phyloP scores from a whole-genome alignment of 2,329 filamentous ascomycete species.

The Bipolaris victoriae region DNA sequence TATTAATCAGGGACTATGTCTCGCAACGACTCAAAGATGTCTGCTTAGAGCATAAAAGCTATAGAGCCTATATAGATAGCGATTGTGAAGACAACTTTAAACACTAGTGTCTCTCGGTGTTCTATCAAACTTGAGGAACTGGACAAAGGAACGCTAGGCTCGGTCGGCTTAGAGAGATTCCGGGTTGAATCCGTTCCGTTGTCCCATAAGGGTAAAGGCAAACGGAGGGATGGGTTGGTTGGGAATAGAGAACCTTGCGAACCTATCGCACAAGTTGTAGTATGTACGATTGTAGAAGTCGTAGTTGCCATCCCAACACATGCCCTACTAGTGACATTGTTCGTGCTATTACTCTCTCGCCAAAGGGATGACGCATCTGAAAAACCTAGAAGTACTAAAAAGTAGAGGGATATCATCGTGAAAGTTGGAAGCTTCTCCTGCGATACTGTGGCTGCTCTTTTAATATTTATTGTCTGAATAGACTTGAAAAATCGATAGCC shows the following conservation, averaged over 20 bases:
- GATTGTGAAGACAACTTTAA: constrained; percentile 4
- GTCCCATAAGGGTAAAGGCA: constrained; percentile 9
- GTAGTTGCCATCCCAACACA: constrained; percentile 6
- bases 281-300: constrained; percentile 1
- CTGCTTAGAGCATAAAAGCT: constrained; percentile 6
- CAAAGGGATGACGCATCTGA: background rate
- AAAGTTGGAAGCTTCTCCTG: background rate
- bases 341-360: background rate
- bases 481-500: constrained; percentile 8
- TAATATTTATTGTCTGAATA: constrained; percentile 9
- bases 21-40: constrained; percentile 3
- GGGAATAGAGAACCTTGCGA: constrained; percentile 12
- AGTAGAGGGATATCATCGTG: constrained; percentile 4
- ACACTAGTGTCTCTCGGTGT: constrained; percentile 6
- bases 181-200: constrained; percentile 14
- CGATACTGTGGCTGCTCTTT: constrained; percentile 5
- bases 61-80: constrained; percentile 10
- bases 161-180: constrained; percentile 11
- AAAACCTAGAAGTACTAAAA: constrained; percentile 6
- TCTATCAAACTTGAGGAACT: constrained; percentile 6
- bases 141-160: constrained; percentile 12
- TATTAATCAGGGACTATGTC: constrained; percentile 1
- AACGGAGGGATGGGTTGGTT: constrained; percentile 14
- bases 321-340: background rate
- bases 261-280: constrained; percentile 3